Evolutionary conservation across 225 moss, liverwort and hornwort genomes (phyloP), one percentile per base, ranked within the genome.

Genomic region (Antitrichia curtipendula): DNA sequence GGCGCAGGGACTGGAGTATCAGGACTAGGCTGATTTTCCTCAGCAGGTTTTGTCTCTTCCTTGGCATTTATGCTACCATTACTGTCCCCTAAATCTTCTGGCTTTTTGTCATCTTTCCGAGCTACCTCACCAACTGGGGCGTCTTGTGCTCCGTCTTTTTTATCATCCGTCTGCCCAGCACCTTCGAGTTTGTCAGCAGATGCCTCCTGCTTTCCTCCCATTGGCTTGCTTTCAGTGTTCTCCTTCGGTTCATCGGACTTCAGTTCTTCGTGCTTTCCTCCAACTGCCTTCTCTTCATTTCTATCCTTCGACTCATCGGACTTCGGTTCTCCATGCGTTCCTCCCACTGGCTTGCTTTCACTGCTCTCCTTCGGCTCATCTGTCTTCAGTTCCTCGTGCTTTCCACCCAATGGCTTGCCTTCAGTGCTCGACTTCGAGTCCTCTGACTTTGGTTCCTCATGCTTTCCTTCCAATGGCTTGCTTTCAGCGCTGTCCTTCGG

Each of bases 61-160:
- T 88, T 91, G 17, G 75, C 65, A 84, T 80, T 83, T 29, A 23
- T 9, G 74, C 80, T 87, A 62, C 86, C 87, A 60, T 81, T 87
- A 86, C 59, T 87, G 36, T 85, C 89, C 78, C 58, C 85, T 40
- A 29, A 69, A 75, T 86, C 86, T 41, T 69, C 90, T 75, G 80
- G 81, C 82, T 88, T 83, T 80, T 87, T 89, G 29, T 90, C 91
- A 49, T 92, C 92, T 85, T 87, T 90, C 43, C 60, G 87, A 86
- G 82, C 79, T 62, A 69, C 58, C 83, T 63, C 89, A 66, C 82
- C 81, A 75, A 56, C 85, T 69, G 91, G 69, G 89, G 82, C 64
- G 62, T 89, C 91, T 80, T 47, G 72, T 68, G 72, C 83, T 75
- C 40, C 87, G 29, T 84, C 83, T 41, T 87, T 90, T 72, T 83